phyloP scores from a whole-genome alignment of 176 grass and related monocot genomes.

The Triticum monococcum region DNA sequence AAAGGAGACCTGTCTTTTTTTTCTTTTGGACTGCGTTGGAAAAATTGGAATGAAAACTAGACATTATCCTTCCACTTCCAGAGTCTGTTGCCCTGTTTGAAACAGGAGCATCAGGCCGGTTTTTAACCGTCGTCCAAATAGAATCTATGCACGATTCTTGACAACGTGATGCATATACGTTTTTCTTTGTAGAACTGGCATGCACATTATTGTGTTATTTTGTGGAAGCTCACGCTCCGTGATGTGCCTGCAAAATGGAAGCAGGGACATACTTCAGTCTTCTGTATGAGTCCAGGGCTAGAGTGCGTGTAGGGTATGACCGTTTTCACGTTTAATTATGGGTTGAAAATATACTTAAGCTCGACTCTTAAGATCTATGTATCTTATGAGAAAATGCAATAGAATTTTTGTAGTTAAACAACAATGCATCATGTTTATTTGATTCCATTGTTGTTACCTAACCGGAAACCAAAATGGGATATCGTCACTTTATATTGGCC shows the following conservation, averaged over 20 bases:
- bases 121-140: not conserved
- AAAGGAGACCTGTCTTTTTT: not conserved
- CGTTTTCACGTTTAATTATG: not conserved
- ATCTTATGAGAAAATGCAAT: not conserved
- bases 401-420: not conserved
- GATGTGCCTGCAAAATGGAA: conserved; percentile 34
- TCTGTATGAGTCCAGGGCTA: not conserved
- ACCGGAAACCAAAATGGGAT: not conserved
- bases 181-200: not conserved
- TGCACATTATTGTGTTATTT: not conserved
- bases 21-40: too few species aligned
- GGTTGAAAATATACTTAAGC: not conserved
- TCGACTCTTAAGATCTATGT: not conserved
- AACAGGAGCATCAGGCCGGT: not conserved
- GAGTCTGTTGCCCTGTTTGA: not conserved
- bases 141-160: not conserved
- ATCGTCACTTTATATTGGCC: not conserved
- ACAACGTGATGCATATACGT: not conserved
- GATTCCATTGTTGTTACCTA: not conserved
- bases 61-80: conserved; percentile 2
- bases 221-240: not conserved
- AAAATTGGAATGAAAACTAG: conserved; percentile 23
- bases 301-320: not conserved
- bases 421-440: not conserved
- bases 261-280: not conserved